A percentile compares a stretch with the other conserved stretches of the same genome.
These are phyloP conservation scores for Ichthyophthirius multifiliis DNA, from an alignment of 169 alveolate species.

Conservation along the genomic window DNA sequence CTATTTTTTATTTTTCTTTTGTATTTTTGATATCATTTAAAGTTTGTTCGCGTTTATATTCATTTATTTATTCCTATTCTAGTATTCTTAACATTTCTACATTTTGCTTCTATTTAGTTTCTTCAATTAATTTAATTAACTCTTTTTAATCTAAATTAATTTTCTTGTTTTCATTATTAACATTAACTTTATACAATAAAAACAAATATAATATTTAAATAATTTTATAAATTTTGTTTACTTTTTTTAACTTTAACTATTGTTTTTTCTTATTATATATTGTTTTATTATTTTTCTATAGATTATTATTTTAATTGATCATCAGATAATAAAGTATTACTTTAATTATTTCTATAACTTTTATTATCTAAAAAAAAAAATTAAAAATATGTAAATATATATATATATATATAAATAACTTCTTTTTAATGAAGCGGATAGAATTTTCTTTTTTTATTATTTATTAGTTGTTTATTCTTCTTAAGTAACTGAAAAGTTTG, in stretches of 20 bases:
- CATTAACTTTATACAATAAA: too few relatives aligned
- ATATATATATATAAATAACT: background rate
- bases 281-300: too few relatives aligned
- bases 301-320: too few relatives aligned
- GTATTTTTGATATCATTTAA: background rate
- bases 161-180: too few relatives aligned
- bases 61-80: background rate
- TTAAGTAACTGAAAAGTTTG: background rate
- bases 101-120: background rate
- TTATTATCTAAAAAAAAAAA: background rate
- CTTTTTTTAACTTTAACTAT: background rate
- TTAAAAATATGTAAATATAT: background rate
- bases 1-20: background rate
- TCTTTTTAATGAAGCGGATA: background rate
- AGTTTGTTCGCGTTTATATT: background rate
- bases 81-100: background rate
- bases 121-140: background rate
- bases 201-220: too few relatives aligned
- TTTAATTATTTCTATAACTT: background rate
- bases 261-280: background rate
- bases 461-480: background rate
- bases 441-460: background rate
- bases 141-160: background rate
- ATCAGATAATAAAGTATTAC: too few relatives aligned
- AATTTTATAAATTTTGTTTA: background rate